Conservation (phyloP, 164 flowering plant genomes). For the Berberis vulgaris region DNA sequence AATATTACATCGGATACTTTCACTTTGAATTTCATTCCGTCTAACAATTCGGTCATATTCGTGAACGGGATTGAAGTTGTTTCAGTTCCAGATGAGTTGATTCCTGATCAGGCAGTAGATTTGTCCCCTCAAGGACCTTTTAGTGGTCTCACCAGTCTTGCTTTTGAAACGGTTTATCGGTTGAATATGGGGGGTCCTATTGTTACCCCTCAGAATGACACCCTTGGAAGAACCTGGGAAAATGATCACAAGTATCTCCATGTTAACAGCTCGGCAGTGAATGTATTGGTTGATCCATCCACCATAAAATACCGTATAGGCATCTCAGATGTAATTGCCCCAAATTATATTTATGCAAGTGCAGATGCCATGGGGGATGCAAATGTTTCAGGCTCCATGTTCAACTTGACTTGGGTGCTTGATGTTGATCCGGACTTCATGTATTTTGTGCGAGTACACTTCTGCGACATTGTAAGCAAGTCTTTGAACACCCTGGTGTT, state of each 20-base stretch:
- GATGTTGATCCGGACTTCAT: slow-evolving; percentile 52
- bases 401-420: slow-evolving; percentile 90
- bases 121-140: slow-evolving; percentile 13
- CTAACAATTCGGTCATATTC: slow-evolving; percentile 21
- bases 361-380: slow-evolving; percentile 69
- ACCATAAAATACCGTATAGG: slow-evolving; percentile 25
- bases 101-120: slow-evolving; percentile 18
- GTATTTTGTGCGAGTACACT: slow-evolving; percentile 75
- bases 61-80: slow-evolving; percentile 33
- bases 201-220: slow-evolving; percentile 28
- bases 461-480: slow-evolving; percentile 80
- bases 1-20: slow-evolving; percentile 22
- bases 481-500: slow-evolving; percentile 51
- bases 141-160: slow-evolving; percentile 17
- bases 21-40: slow-evolving; percentile 19
- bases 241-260: slow-evolving; percentile 25
- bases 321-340: slow-evolving; percentile 62
- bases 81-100: slow-evolving; percentile 26
- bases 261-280: slow-evolving; percentile 19
- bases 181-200: slow-evolving; percentile 37
- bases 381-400: slow-evolving; percentile 40
- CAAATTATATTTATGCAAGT: slow-evolving; percentile 79
- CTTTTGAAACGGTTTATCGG: slow-evolving; percentile 26
- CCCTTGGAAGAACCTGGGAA: slow-evolving; percentile 37
- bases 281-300: slow-evolving; percentile 12